These are phyloP conservation scores for Paramecium pentaurelia DNA, from an alignment of 73 alveolate species.

Conservation along the genomic window DNA sequence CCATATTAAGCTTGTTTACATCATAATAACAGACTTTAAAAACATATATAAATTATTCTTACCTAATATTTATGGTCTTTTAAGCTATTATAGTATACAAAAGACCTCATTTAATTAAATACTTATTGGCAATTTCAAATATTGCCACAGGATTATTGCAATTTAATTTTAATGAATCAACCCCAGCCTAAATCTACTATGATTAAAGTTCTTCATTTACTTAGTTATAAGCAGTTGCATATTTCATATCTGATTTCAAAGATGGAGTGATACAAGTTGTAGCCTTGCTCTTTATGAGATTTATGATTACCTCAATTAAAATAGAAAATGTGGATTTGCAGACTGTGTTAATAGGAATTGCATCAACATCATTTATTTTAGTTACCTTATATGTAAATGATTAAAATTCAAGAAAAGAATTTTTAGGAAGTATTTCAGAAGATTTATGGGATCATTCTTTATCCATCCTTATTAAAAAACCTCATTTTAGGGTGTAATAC, in stretches of 20 bases:
- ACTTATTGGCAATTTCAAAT: not conserved
- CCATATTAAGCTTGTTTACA: not conserved
- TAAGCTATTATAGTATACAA: not conserved
- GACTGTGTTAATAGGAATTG: not conserved
- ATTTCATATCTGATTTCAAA: not conserved
- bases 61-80: not conserved
- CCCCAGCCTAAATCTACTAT: not conserved
- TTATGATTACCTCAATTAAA: not conserved
- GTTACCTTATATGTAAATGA: not conserved
- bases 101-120: not conserved
- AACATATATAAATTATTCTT: not conserved
- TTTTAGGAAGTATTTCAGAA: not conserved
- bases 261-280: not conserved
- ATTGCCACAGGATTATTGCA: not conserved
- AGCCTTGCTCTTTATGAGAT: not conserved
- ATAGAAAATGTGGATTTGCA: not conserved
- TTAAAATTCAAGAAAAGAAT: not conserved
- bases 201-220: not conserved
- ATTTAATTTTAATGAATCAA: not conserved
- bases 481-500: not conserved
- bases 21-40: not conserved
- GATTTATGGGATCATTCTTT: not conserved
- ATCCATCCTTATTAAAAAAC: not conserved
- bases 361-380: not conserved
- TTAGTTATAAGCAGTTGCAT: not conserved